phyloP scores from a whole-genome alignment of 2,329 filamentous ascomycete species.

The Phaeomoniella chlamydospora region DNA sequence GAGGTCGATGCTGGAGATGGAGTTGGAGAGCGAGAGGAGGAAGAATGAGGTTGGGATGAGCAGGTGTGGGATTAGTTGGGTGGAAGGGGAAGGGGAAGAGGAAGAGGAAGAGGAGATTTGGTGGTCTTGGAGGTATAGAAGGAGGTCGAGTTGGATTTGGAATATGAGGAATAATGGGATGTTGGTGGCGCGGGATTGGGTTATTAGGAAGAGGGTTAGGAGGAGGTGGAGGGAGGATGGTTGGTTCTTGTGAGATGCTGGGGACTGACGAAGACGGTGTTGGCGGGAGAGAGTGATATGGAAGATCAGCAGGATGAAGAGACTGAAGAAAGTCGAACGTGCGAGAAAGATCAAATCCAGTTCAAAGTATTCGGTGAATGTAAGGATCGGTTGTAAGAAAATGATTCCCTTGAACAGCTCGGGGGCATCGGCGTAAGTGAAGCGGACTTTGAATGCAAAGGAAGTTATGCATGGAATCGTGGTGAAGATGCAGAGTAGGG shows the following conservation, averaged over 20 bases:
- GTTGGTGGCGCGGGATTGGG: constrained; percentile 74
- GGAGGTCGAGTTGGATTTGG: constrained; percentile 40
- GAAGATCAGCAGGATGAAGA: constrained; percentile 19
- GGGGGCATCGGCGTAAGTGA: constrained; percentile 75
- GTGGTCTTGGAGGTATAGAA: not conserved
- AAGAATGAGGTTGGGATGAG: constrained; percentile 79
- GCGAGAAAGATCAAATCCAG: constrained; percentile 34
- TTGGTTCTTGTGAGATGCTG: not conserved
- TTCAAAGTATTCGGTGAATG: constrained; percentile 17
- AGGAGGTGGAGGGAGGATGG: constrained; percentile 44
- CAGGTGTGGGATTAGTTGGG: constrained; percentile 55
- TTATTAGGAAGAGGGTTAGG: constrained; percentile 65
- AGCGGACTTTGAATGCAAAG: constrained; percentile 76
- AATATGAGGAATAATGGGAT: constrained; percentile 73
- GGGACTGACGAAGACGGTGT: not conserved
- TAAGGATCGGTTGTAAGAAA: constrained; percentile 19
- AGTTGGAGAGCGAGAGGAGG: constrained; percentile 77
- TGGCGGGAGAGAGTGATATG: not conserved
- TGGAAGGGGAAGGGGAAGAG: constrained; percentile 29
- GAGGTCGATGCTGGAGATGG: constrained; percentile 89
- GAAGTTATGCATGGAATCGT: constrained; percentile 36
- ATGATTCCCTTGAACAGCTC: constrained; percentile 46
- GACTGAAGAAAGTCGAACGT: constrained; percentile 33
- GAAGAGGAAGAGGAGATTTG: constrained; percentile 16
- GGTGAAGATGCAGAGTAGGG: constrained; percentile 9